These are phyloP conservation scores for Aspergillus vadensis DNA, from an alignment of 2,329 filamentous ascomycete species.

Conservation along the genomic window DNA sequence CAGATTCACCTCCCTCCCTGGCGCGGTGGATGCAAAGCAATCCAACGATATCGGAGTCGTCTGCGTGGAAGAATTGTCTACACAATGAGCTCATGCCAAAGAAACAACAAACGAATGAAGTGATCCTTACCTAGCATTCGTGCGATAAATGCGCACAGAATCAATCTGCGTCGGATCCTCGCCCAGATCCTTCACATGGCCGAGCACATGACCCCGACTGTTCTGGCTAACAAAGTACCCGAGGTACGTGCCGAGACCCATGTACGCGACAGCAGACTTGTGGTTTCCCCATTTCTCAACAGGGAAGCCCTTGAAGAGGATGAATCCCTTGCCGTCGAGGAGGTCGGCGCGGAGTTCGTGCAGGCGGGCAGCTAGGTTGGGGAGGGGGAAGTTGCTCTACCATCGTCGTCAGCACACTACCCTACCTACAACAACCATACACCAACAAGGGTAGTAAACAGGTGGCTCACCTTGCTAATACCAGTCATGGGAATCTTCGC, in stretches of 20 bases:
- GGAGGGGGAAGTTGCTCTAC: conserved; percentile 62
- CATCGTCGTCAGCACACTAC: not conserved
- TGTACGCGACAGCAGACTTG: conserved; percentile 86
- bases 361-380: conserved; percentile 57
- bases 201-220: conserved; percentile 78
- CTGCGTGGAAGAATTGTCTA: conserved; percentile 81
- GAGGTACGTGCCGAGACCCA: conserved; percentile 82
- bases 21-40: conserved; percentile 78
- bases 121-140: conserved; percentile 64
- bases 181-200: conserved; percentile 85
- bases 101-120: not conserved
- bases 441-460: not conserved
- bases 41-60: conserved; percentile 80
- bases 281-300: conserved; percentile 72
- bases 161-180: conserved; percentile 81
- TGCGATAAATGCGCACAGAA: conserved; percentile 86
- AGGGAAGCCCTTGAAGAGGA: conserved; percentile 84
- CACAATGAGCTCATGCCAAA: not conserved
- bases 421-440: too few relatives aligned
- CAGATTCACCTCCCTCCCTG: conserved; percentile 79
- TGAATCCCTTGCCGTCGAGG: conserved; percentile 85
- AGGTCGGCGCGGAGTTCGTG: conserved; percentile 62
- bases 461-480: conserved; percentile 59
- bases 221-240: conserved; percentile 90
- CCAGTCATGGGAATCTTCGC: conserved; percentile 68